Percentiles rank a stretch among this genome's conserved stretches.
phyloP scores from a whole-genome alignment of 768 basidiomycete species.

The Phylloporus sp. region DNA sequence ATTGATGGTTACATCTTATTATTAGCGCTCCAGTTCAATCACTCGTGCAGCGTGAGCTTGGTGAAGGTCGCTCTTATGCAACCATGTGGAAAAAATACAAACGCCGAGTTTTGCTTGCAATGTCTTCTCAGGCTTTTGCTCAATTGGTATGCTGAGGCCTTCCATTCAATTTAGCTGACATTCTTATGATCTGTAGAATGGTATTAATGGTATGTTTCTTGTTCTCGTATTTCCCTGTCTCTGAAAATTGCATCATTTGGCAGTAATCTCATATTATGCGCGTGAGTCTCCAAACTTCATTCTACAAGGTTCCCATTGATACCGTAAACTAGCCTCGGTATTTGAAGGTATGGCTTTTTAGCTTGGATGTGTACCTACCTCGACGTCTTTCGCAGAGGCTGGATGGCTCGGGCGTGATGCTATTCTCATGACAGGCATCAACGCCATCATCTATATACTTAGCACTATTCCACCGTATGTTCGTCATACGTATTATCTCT shows the following conservation, averaged over 20 bases:
- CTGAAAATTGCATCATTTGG: conserved; percentile 6
- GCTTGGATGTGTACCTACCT: not conserved
- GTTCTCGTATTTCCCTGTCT: not conserved
- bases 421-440: conserved; percentile 94
- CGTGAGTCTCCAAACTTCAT: conserved; percentile 48
- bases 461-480: conserved; percentile 81
- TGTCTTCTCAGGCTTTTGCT: conserved; percentile 94
- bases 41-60: conserved; percentile 60
- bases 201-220: conserved; percentile 75
- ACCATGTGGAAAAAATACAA: conserved; percentile 88
- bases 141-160: conserved; percentile 65
- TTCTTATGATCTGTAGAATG: conserved; percentile 54
- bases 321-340: conserved; percentile 59
- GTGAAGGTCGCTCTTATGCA: conserved; percentile 70
- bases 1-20: not conserved
- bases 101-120: conserved; percentile 84
- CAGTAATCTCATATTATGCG: conserved; percentile 92
- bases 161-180: not conserved
- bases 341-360: conserved; percentile 69
- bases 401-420: conserved; percentile 95
- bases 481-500: not conserved
- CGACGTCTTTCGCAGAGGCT: conserved; percentile 55
- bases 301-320: conserved; percentile 6
- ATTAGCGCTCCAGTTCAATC: not conserved
- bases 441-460: conserved; percentile 74